phyloP scores from a whole-genome alignment of 1,284 basidiomycete species.

The Gymnopus androsaceus region DNA sequence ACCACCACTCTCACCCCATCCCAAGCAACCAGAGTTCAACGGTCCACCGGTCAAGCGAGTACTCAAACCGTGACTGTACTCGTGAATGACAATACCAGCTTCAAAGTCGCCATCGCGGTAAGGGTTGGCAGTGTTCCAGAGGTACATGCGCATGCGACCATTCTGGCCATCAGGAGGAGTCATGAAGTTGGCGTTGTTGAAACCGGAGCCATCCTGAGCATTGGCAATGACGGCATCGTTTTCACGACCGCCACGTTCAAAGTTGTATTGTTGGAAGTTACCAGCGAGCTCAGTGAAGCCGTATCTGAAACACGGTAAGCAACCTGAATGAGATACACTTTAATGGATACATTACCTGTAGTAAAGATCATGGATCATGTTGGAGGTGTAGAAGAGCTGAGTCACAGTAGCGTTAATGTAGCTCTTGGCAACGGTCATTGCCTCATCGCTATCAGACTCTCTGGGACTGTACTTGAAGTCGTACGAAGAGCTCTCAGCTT shows the following conservation, averaged over 20 bases:
- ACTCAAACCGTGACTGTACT: slow-evolving; percentile 86
- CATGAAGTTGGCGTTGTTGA: slow-evolving; percentile 88
- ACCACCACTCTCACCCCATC: slow-evolving; percentile 94
- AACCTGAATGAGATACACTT: not conserved
- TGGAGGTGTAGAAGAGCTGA: slow-evolving; percentile 92
- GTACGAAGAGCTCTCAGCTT: slow-evolving; percentile 63
- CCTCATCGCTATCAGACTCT: slow-evolving; percentile 47
- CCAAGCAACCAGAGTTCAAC: slow-evolving; percentile 88
- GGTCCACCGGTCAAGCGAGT: slow-evolving; percentile 95
- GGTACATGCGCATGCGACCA: slow-evolving; percentile 95
- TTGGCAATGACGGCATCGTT: slow-evolving; percentile 92
- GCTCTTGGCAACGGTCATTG: slow-evolving; percentile 68
- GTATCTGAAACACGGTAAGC: slow-evolving; percentile 49
- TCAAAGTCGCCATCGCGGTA: slow-evolving; percentile 95
- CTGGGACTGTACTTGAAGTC: slow-evolving; percentile 71
- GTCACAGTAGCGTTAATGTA: slow-evolving; percentile 87
- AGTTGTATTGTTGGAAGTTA: slow-evolving; percentile 98
- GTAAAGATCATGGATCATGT: slow-evolving; percentile 79
- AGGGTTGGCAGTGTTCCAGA: slow-evolving; percentile 89
- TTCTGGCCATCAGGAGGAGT: slow-evolving; percentile 76
- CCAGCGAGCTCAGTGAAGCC: slow-evolving; percentile 91
- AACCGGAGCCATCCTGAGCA: slow-evolving; percentile 92
- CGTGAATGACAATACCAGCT: slow-evolving; percentile 92
- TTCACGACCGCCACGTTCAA: slow-evolving; percentile 84
- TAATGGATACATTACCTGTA: slow-evolving; percentile 47